Percentiles rank a stretch among this genome's conserved stretches.
Conservation (phyloP, 371 early-diverging fungal species). For the Rhizopus delemar region DNA sequence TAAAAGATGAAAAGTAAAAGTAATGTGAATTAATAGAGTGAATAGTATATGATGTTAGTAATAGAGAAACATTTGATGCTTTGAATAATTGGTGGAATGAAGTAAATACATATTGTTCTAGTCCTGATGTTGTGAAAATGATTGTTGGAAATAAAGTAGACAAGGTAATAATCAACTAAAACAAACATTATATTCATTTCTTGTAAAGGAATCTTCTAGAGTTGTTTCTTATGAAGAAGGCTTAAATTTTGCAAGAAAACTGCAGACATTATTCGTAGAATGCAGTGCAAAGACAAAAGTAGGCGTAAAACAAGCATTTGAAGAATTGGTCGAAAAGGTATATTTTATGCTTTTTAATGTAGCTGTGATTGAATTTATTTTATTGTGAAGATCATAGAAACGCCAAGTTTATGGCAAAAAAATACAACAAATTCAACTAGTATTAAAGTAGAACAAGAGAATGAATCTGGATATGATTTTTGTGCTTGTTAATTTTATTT, state of each 20-base stretch:
- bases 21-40: not conserved
- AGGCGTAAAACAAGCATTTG: slow-evolving; percentile 23
- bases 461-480: slow-evolving; percentile 1
- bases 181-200: not conserved
- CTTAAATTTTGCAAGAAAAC: slow-evolving; percentile 78
- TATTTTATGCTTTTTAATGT: not conserved
- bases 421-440: slow-evolving; percentile 36
- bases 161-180: slow-evolving; percentile 54
- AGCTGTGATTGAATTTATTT: too few species aligned
- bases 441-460: slow-evolving; percentile 16
- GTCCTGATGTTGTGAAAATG: slow-evolving; percentile 89
- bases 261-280: slow-evolving; percentile 92
- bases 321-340: slow-evolving; percentile 24
- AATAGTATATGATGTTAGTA: slow-evolving; percentile 94
- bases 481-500: slow-evolving; percentile 19
- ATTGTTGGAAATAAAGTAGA: slow-evolving; percentile 98
- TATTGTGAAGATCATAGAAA: slow-evolving; percentile 65
- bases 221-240: slow-evolving; percentile 89
- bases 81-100: slow-evolving; percentile 93
- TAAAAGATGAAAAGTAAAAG: slow-evolving; percentile 25
- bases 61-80: slow-evolving; percentile 89
- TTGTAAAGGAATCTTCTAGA: slow-evolving; percentile 65
- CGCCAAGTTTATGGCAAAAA: slow-evolving; percentile 78
- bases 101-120: slow-evolving; percentile 89
- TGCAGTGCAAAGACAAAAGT: slow-evolving; percentile 72